Conservation (phyloP, 495 filamentous ascomycete species). For the Hypoxylon lenormandii region DNA sequence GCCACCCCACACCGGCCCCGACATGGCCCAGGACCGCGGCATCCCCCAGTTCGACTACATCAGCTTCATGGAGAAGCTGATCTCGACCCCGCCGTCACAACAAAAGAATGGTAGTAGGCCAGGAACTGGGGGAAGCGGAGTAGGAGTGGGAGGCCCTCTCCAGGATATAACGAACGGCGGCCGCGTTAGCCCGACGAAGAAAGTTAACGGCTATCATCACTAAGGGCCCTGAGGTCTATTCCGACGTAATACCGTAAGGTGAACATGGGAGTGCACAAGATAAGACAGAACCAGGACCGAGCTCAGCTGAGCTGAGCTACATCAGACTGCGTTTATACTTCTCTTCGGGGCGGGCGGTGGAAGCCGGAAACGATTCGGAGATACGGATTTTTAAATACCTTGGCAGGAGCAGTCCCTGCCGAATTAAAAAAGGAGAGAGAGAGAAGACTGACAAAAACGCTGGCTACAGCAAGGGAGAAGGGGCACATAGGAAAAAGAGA, state of each 20-base stretch:
- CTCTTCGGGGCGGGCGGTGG: constrained; percentile 3
- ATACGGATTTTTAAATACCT: constrained; percentile 5
- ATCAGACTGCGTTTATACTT: constrained; percentile 27
- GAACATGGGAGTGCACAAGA: not conserved
- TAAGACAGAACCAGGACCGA: constrained; percentile 5
- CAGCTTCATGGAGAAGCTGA: constrained; percentile 88
- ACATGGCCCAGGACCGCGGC: constrained; percentile 80
- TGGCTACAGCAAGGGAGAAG: constrained; percentile 1
- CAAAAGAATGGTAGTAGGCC: constrained; percentile 5
- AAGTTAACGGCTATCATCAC: constrained; percentile 45
- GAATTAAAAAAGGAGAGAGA: not conserved
- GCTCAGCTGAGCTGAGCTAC: constrained; percentile 3
- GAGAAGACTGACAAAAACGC: not conserved
- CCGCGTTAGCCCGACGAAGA: constrained; percentile 51
- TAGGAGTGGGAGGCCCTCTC: constrained; percentile 24
- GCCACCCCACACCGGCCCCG: constrained; percentile 81
- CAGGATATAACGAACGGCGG: constrained; percentile 51
- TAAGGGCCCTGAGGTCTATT: not conserved
- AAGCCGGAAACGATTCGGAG: not conserved
- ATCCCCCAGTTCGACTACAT: constrained; percentile 89
- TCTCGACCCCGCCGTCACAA: constrained; percentile 39
- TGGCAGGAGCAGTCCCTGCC: constrained; percentile 8
- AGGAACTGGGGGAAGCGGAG: constrained; percentile 27
- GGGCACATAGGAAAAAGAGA: too few relatives aligned
- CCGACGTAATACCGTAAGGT: not conserved